Evolutionary conservation across 176 grass and related monocot genomes (phyloP), one percentile per base, ranked within the genome.

Genomic region (Tuctoria greenei): DNA sequence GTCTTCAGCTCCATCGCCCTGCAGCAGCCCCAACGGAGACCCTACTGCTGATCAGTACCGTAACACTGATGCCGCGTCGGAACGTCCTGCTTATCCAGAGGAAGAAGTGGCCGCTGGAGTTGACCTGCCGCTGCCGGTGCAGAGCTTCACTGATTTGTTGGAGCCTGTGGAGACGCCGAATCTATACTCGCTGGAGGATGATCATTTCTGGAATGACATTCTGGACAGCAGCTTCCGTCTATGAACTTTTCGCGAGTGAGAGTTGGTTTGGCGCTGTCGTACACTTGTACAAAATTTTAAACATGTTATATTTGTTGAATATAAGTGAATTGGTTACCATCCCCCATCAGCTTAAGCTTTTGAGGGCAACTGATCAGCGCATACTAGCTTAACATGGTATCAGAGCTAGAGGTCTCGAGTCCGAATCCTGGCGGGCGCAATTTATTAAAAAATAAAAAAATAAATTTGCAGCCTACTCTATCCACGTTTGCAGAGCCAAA

Each of bases 121-220:
- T 54, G 74, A 61, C 61, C 10, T 18, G 61, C 20, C 41, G 9
- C 16, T 10, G 66, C 13, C 35, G 20, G 20, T 38, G 35, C 61
- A 73, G 42, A 54, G 66, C 41, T 74, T 83, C 26, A n/a, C 44
- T 15, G 43, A 34, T 43, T 74, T 83, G 61, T 54, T 78, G 69
- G 80, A 79, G 52, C 72, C 72, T 7, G 11, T 21, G 5, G 65
- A 76, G 37, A 43, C 81, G 17, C 84, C 84, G n/a, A 28, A 13
- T 51, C 49, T 77, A 20, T 81, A 66, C 58, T 86, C 85, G 17
- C 7, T 74, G 15, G 85, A 87, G 54, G 85, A 87, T 31, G 85
- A 87, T 31, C 38, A 5, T 38, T 69, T 79, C 86, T 88, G 86
- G 86, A 63, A 79, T n/a, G 75, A 79, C 15, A 39, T 83, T 25